phyloP scores from a whole-genome alignment of 164 flowering plant species.

The Saururus chinensis region DNA sequence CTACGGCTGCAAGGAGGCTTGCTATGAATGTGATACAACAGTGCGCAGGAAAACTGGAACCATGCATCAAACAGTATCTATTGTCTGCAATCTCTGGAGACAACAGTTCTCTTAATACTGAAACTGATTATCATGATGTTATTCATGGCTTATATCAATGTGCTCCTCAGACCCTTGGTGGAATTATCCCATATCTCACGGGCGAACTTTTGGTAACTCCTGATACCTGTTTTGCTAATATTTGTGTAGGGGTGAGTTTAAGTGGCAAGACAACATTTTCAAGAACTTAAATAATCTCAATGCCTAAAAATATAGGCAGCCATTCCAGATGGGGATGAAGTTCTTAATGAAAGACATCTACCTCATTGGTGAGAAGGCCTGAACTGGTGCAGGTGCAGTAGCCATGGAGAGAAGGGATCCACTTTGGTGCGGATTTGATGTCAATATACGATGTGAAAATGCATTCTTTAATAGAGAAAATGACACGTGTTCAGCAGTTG shows the following conservation, averaged over 20 bases:
- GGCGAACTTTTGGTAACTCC: conserved; percentile 83
- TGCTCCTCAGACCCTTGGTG: conserved; percentile 77
- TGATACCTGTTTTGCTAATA: not conserved
- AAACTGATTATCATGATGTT: conserved; percentile 75
- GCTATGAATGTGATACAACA: conserved; percentile 80
- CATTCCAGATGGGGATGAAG: too few relatives aligned
- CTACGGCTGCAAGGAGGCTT: conserved; percentile 74
- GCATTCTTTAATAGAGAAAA: too few relatives aligned
- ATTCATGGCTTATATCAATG: conserved; percentile 76
- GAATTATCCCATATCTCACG: conserved; percentile 71
- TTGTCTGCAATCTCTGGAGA: conserved; percentile 87
- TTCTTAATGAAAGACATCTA: not conserved
- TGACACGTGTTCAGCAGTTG: too few relatives aligned
- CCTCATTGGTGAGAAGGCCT: too few relatives aligned
- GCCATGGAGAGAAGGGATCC: too few relatives aligned
- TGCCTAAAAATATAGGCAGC: too few relatives aligned
- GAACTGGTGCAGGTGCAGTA: too few relatives aligned
- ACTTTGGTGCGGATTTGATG: too few relatives aligned
- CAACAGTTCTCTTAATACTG: conserved; percentile 24
- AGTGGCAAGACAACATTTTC: not conserved
- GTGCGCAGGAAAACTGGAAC: conserved; percentile 79
- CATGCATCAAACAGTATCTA: conserved; percentile 73
- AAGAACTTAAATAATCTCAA: too few relatives aligned
- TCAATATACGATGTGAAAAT: too few relatives aligned
- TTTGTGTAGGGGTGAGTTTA: not conserved